A percentile compares a stretch with the other conserved stretches of the same genome.
Conservation (phyloP, 2,329 filamentous ascomycete species). For the Lasiodiplodia gonubiensis region DNA sequence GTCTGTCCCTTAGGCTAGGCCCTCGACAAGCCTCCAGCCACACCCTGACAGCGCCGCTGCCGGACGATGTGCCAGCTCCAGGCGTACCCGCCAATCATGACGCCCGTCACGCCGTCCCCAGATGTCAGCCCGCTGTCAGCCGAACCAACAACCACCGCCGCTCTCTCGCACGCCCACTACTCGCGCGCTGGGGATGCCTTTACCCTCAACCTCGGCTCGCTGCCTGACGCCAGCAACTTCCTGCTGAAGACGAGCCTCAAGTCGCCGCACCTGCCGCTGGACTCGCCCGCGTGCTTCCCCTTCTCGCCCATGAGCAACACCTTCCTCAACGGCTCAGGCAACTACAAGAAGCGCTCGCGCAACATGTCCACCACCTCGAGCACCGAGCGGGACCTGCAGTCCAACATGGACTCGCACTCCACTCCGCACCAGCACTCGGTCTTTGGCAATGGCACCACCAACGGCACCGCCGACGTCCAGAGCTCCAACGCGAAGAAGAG, state of each 20-base stretch:
- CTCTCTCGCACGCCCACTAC: conserved; percentile 41
- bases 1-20: neutral
- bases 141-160: conserved; percentile 32
- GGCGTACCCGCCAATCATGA: conserved; percentile 44
- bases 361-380: conserved; percentile 52
- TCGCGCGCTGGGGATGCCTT: conserved; percentile 43
- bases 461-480: conserved; percentile 41
- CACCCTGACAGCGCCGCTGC: conserved; percentile 9
- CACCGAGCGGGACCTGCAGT: conserved; percentile 47
- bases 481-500: conserved; percentile 45
- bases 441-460: conserved; percentile 36
- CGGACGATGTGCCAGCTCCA: conserved; percentile 25
- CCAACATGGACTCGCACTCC: neutral
- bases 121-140: conserved; percentile 52
- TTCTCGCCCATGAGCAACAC: conserved; percentile 36
- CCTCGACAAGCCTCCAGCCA: conserved; percentile 7
- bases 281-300: conserved; percentile 43
- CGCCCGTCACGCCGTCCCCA: conserved; percentile 47
- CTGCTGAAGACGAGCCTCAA: conserved; percentile 46
- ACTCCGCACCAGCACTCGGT: conserved; percentile 15
- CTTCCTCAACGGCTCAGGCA: conserved; percentile 34
- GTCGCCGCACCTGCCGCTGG: conserved; percentile 45
- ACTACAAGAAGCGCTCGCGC: conserved; percentile 43
- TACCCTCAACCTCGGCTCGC: conserved; percentile 47
- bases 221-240: conserved; percentile 46